Base-by-base conservation (phyloP, 164 flowering plant species). In the Macadamia integrifolia region DNA sequence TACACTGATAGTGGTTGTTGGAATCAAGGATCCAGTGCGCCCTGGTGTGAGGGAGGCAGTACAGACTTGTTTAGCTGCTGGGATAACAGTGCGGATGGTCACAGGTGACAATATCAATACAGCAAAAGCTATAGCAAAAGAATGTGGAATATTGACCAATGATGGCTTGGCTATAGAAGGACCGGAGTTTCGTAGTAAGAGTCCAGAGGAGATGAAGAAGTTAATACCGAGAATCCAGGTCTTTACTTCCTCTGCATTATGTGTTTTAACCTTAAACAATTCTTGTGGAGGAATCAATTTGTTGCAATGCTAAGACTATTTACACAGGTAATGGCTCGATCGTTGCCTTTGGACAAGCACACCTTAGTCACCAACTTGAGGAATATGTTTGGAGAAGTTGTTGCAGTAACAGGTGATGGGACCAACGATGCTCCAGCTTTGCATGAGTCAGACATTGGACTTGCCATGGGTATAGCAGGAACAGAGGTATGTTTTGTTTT, bases 381-480 rank as follows among this genome's bases (percentile, higher is more conserved):
- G 62, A 69, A 61, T 35, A 52, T 28, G 68, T 74, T 77, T 14
- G 62, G 59, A 55, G 81, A 80, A 50, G 81, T 80, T 1, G 81
- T 78, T 71, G 81, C 83, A 1, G 83, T 80, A 61, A 80, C 83
- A 29, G 83, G 83, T 56, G 81, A 78, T 66, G 80, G 76, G 44
- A 69, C 76, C 52, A 76, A 76, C 58, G 79, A 81, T 75, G 84
- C 82, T 13, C 84, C 84, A 50, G 84, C 84, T n/a, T 75, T 81
- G 73, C 82, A 75, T 71, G 84, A 79, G 68, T 72, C 84, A 48
- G 84, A 81, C 61, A 81, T 81, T 71, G 84, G 84, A 60, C 80
- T 81, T 59, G 84, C 84, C 42, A 81, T 81, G 84, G 84, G 84
- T 55, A 81, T 81, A 49, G 74, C 82, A 52, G 84, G 84, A 68